Conservation (phyloP, 2,329 filamentous ascomycete species). For the Stagonosporopsis vannaccii region DNA sequence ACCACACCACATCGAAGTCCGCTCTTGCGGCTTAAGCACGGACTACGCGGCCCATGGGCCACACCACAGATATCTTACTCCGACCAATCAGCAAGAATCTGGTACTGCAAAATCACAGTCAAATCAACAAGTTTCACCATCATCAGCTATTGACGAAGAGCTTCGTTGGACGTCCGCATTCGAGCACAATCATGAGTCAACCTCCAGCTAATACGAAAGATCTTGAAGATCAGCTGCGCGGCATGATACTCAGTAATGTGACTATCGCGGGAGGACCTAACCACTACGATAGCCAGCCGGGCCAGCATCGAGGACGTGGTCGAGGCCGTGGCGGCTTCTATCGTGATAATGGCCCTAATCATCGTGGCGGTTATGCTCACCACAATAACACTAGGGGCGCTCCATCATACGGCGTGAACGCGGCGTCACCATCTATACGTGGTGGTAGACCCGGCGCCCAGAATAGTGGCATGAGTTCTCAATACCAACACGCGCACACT, state of each 20-base stretch:
- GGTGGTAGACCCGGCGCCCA: constrained; percentile 19
- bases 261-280: constrained; percentile 32
- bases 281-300: constrained; percentile 25
- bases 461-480: constrained; percentile 11
- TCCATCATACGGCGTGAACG: constrained; percentile 12
- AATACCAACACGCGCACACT: constrained; percentile 17
- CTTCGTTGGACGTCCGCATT: background rate
- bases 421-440: constrained; percentile 7
- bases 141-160: background rate
- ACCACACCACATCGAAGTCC: background rate
- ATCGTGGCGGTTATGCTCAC: constrained; percentile 13
- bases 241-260: constrained; percentile 65
- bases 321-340: constrained; percentile 27
- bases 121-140: background rate
- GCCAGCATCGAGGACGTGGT: constrained; percentile 34
- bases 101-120: background rate
- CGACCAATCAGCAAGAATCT: background rate
- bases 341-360: constrained; percentile 19
- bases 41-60: constrained; percentile 1
- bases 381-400: constrained; percentile 18
- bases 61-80: background rate
- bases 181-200: constrained; percentile 27
- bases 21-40: constrained; percentile 11
- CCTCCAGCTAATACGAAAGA: constrained; percentile 18
- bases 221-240: constrained; percentile 64